Percentiles rank a stretch among this genome's conserved stretches.
Evolutionary conservation across 225 moss, liverwort and hornwort genomes (phyloP).

Genomic region (Neckera pumila): DNA sequence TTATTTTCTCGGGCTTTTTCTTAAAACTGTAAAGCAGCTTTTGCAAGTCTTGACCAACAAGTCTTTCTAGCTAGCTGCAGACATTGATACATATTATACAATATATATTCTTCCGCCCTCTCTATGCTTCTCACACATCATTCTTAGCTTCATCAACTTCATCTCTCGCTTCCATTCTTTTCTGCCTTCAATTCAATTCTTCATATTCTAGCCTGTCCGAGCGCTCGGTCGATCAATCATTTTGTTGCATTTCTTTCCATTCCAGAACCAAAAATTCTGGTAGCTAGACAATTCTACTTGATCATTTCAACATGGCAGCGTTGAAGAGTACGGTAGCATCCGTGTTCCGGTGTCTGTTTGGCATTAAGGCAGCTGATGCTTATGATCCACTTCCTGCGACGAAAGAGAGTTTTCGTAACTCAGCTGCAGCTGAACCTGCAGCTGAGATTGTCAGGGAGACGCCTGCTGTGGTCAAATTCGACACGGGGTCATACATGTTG

Average conservation of each 20-base stretch:
- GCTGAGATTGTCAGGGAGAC: background rate
- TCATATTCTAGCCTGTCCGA: background rate
- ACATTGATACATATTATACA: background rate
- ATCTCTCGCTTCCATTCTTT: background rate
- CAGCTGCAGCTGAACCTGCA: background rate
- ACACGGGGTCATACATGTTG: constrained; percentile 10
- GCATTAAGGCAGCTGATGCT: background rate
- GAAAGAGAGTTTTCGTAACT: background rate
- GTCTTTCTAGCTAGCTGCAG: background rate
- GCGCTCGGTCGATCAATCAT: background rate
- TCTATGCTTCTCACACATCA: background rate
- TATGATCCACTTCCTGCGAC: background rate
- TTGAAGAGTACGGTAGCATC: background rate
- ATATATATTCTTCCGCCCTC: background rate
- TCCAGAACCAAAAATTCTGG: background rate
- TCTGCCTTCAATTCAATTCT: background rate
- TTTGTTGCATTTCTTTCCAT: background rate
- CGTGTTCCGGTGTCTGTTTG: constrained; percentile 5
- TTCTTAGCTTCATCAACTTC: background rate
- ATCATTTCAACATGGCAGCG: background rate
- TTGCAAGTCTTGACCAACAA: background rate
- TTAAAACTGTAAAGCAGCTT: no score
- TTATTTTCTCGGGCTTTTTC: background rate
- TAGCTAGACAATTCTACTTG: background rate
- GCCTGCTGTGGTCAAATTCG: background rate